phyloP scores from a whole-genome alignment of 306 rosid species.

The Psophocarpus tetragonolobus region DNA sequence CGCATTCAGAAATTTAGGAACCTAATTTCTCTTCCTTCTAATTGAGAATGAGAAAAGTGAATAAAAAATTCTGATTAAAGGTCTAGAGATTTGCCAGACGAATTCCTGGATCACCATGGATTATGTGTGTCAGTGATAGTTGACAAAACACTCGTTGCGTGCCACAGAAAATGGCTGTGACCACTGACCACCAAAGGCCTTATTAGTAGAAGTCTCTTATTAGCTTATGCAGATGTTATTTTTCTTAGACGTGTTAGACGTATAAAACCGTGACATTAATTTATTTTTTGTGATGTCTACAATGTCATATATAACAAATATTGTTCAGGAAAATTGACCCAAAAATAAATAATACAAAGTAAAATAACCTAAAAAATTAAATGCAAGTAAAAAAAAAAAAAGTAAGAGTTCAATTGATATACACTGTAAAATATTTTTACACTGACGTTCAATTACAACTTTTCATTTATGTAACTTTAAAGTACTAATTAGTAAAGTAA shows the following conservation, averaged over 20 bases:
- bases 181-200: neutral
- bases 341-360: too few relatives aligned
- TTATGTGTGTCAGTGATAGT: slow-evolving; percentile 1
- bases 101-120: neutral
- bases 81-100: neutral
- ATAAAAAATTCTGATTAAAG: neutral
- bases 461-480: too few relatives aligned
- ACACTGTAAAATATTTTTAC: too few relatives aligned
- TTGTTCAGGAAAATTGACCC: too few relatives aligned
- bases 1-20: neutral
- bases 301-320: too few relatives aligned
- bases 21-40: neutral
- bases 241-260: slow-evolving; percentile 23
- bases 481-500: too few relatives aligned
- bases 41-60: neutral
- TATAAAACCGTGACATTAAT: too few relatives aligned
- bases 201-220: neutral
- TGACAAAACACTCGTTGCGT: neutral
- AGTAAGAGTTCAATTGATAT: too few relatives aligned
- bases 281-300: too few relatives aligned
- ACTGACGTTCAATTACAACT: too few relatives aligned
- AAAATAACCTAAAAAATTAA: too few relatives aligned
- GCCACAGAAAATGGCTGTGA: neutral
- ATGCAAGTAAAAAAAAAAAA: too few relatives aligned
- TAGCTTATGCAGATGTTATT: slow-evolving; percentile 14